Conservation (phyloP, 2,329 filamentous ascomycete genomes). For the Fusarium tricinctum region DNA sequence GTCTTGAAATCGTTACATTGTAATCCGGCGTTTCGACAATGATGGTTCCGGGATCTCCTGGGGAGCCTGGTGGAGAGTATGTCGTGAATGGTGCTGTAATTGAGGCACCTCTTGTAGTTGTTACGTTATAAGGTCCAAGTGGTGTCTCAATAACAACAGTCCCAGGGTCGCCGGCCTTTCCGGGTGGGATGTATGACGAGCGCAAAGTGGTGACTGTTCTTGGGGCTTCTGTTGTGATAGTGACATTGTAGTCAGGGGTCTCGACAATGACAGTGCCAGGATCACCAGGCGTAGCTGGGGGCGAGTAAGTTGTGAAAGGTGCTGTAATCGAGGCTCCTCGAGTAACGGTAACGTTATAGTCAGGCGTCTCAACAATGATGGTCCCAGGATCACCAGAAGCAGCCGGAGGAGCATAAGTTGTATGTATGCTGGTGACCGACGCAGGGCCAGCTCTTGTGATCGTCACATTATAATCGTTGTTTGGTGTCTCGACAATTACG, state of each 20-base stretch:
- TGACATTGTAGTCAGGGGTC: conserved; percentile 18
- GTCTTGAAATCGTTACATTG: conserved; percentile 16
- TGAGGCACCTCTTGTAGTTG: conserved; percentile 22
- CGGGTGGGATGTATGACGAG: conserved; percentile 15
- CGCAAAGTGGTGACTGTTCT: conserved; percentile 5
- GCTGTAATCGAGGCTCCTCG: conserved; percentile 12
- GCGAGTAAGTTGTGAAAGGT: conserved; percentile 18
- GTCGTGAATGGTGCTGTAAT: conserved; percentile 28
- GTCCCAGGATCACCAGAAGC: conserved; percentile 30
- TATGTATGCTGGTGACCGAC: conserved; percentile 13
- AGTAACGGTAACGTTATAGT: conserved; percentile 28
- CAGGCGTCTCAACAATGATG: conserved; percentile 29
- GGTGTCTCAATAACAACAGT: conserved; percentile 31
- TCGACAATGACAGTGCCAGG: conserved; percentile 27
- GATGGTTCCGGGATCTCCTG: conserved; percentile 28
- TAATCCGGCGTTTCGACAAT: conserved; percentile 30
- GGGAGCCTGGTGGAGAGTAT: conserved; percentile 6
- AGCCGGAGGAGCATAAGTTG: conserved; percentile 27
- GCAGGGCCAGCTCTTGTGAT: conserved; percentile 25
- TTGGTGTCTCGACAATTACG: conserved; percentile 29
- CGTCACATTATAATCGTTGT: conserved; percentile 27
- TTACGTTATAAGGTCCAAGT: conserved; percentile 24
- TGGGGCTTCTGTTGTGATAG: conserved; percentile 9
- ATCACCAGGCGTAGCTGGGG: conserved; percentile 14
- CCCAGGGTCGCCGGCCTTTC: conserved; percentile 21